Base-by-base conservation (phyloP, 2,329 filamentous ascomycete genomes). In the Colletotrichum sojae region DNA sequence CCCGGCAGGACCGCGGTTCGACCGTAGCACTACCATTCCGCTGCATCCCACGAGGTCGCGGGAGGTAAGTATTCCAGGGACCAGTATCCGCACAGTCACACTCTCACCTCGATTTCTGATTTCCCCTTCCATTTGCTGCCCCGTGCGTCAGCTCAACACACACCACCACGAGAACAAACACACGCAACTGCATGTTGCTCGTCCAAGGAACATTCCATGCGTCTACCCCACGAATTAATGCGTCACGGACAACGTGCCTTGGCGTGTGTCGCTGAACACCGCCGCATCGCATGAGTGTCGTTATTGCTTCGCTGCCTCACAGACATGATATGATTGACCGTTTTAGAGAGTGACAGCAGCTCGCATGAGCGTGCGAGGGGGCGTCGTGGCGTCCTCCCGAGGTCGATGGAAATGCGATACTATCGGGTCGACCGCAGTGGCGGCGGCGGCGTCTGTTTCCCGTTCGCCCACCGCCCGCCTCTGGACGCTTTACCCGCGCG, bases 121-220 rank as follows among this genome's bases (percentile, higher is more conserved):
- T 25, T 36, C 31, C 31, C 31, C 31, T 36, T 10, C 31, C 31
- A 36, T 3, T 36, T 36, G 10, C 31, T 10, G 31, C 31, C 31
- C 31, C 31, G 31, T 36, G 31, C 31, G 31, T 36, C 31, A 10
- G 31, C 31, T 36, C 31, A 36, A 43, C 40, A 43, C 40, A 15
- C 16, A 6, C 4, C 13, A 6, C 10, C 13, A 43, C 12, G 15
- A 10, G 15, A 15, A 43, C 13, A 46, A 5, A 27, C 22, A 46
- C 22, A 57, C 40, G 6, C 27, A 15, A 39, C 15, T 40, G 16
- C 52, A n/a, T 16, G 27, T 16, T 18, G 16, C 20, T 18, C n/a
- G 27, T 57, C 58, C 36, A 52, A 40, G 36, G 59, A 54, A 56
- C 20, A 22, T 67, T 63, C 45, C 59, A 63, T 63, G 63, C 58